A percentile compares a stretch with the other conserved stretches of the same genome.
phyloP scores from a whole-genome alignment of 495 filamentous ascomycete species.

The Penicillium robsamsonii region DNA sequence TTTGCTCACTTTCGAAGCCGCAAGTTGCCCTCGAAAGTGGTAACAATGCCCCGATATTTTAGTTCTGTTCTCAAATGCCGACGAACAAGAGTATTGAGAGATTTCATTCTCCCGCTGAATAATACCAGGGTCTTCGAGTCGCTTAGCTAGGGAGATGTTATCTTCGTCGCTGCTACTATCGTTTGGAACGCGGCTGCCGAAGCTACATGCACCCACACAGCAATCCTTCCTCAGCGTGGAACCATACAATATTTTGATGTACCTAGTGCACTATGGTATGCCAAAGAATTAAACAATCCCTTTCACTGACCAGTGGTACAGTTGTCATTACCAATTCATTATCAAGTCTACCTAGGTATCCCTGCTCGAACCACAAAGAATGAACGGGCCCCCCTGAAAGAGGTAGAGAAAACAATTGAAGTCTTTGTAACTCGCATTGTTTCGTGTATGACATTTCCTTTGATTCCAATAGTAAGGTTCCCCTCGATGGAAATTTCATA shows the following conservation, averaged over 20 bases:
- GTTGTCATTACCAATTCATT: neutral
- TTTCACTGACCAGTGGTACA: too few relatives aligned
- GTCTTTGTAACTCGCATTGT: neutral
- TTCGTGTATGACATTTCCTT: neutral
- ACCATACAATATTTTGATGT: neutral
- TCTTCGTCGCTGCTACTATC: too few relatives aligned
- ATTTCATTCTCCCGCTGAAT: too few relatives aligned
- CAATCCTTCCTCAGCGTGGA: neutral
- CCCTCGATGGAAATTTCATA: neutral
- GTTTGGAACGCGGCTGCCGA: neutral
- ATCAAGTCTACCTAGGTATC: neutral
- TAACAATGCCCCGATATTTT: too few relatives aligned
- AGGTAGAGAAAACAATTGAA: neutral
- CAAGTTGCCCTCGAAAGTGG: too few relatives aligned
- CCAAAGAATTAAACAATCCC: too few relatives aligned
- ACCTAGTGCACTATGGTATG: too few relatives aligned
- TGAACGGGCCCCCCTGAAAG: neutral
- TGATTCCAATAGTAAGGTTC: neutral
- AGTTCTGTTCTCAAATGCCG: too few relatives aligned
- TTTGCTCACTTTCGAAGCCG: too few relatives aligned
- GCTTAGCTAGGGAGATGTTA: too few relatives aligned
- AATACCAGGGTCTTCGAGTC: too few relatives aligned
- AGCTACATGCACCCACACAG: neutral
- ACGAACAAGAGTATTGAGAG: too few relatives aligned
- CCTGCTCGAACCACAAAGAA: neutral